Base-by-base conservation (phyloP, 768 basidiomycete genomes). In the Naematelia encephala region DNA sequence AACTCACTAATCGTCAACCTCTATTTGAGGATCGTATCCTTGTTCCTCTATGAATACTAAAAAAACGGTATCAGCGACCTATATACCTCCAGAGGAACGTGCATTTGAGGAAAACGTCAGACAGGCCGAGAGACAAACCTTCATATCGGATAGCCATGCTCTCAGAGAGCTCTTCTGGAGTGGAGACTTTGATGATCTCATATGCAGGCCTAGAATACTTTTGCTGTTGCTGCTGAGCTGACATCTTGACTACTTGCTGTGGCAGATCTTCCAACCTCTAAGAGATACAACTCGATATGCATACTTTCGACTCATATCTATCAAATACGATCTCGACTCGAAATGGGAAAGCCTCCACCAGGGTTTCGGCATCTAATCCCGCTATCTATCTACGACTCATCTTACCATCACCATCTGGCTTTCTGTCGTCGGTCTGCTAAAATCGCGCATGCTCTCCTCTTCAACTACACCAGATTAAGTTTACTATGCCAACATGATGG, bases 41-140 rank as follows among this genome's bases (percentile, higher is more conserved):
- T 64, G 62, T 46, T 64, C 62, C 12, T 60, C 62, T 10, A 64
- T 54, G 30, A 60, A 64, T 8, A 64, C 62, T 64, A 22, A 13
- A 16, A 29, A 23, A 29, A 29, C 34, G 5, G 27, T 10, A 16
- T 11, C 4, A 3, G 27, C 12, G 27, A 52, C 11, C 29, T 12
- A 27, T 8, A 39, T 39, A 8, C 34, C 16, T 39, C 34, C 16
- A 39, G 34, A 39, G 16, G 34, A 16, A 16, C 34, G 34, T 8
- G 16, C 8, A 39, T 16, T 8, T 39, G 34, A 39, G 34, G 34
- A 39, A 4, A 47, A 21, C 8, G 19, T 11, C 5, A 21, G 46
- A 47, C n/a, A 47, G 46, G 5, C 3, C 5, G 3, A 30, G 5
- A 5, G 13, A 56, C 55, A 47, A 12, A 56, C 55, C 55, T 27